Evolutionary conservation across 345 rosid genomes (phyloP).

Genomic region (Conringia planisiliqua): DNA sequence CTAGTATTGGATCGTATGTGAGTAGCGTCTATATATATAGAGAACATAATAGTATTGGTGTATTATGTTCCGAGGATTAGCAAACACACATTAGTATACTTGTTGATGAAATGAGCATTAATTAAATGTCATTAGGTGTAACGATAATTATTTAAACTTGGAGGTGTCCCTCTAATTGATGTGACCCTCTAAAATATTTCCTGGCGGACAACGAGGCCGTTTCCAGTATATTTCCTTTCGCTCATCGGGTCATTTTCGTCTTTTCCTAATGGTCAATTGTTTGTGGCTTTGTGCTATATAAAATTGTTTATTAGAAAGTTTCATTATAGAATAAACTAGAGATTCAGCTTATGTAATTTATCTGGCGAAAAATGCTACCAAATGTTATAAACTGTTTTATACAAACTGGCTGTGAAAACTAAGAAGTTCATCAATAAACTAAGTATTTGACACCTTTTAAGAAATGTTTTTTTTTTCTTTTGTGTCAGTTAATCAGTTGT

Average conservation of each 20-base stretch:
- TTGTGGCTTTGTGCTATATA: background rate
- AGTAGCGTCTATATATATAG: conserved; percentile 17
- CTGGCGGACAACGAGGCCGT: conserved; percentile 22
- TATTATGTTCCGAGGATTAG: conserved; percentile 4
- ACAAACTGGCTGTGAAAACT: no score
- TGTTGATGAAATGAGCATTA: background rate
- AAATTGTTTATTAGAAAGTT: background rate
- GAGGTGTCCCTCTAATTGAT: conserved; percentile 15
- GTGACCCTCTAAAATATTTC: background rate
- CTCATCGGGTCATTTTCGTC: conserved; percentile 1
- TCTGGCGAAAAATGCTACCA: no score
- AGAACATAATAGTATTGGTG: no score
- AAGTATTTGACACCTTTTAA: background rate
- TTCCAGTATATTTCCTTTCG: background rate
- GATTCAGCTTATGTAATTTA: background rate
- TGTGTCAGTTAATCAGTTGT: background rate
- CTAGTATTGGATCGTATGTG: background rate
- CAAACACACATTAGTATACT: background rate
- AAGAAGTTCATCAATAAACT: background rate
- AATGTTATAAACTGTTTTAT: no score
- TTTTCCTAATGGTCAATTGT: background rate
- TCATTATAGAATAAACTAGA: background rate
- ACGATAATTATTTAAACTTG: background rate
- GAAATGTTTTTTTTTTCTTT: background rate
- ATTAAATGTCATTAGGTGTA: conserved; percentile 10